Evolutionary conservation across 169 alveolate genomes (phyloP), one percentile per base, ranked within the genome.

Genomic region (Perkinsus marinus): DNA sequence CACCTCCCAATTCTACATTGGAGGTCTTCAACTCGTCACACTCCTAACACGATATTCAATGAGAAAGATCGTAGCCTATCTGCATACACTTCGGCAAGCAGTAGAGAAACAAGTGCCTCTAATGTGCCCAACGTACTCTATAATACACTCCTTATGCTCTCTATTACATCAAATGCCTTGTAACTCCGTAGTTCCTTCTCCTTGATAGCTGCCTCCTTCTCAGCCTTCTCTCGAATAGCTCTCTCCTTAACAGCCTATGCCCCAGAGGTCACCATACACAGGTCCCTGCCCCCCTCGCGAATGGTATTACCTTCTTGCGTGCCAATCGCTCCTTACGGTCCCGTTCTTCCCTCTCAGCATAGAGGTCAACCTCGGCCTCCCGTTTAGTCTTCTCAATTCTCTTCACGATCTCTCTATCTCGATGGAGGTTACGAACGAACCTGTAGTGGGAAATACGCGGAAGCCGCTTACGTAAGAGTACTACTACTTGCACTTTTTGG

Each of bases 331-430:
- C 90, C 90, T 79, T 36, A 13, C 39, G 16, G 34, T 79, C 39
- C 39, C 43, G 46, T 39, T 79, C 90, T 39, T 79, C 90, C 90
- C 13, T 79, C 90, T 79, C 43, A 26, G 43, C 79, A 30, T 57
- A 57, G 34, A 57, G 79, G 22, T 57, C 79, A 26, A 57, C 79
- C 3, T 57, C 93, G 90, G 91, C 94, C 90, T 95, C 96, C 3
- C 91, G 92, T 89, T 94, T 91, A 43, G 96, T 95, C 92, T 96
- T 96, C 92, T 91, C 93, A 39, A 96, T 90, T 41, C 91, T 92
- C 90, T 94, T 95, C 36, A 96, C 91, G 89, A 96, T 92, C 39
- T 94, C 96, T 47, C 93, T 93, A 92, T 96, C 94, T 89, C 94
- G 95, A 26, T 93, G 90, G 26, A 95, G 95, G 92, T 94, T 90